phyloP scores from a whole-genome alignment of 164 flowering plant species.

The Tetracentron sinense region DNA sequence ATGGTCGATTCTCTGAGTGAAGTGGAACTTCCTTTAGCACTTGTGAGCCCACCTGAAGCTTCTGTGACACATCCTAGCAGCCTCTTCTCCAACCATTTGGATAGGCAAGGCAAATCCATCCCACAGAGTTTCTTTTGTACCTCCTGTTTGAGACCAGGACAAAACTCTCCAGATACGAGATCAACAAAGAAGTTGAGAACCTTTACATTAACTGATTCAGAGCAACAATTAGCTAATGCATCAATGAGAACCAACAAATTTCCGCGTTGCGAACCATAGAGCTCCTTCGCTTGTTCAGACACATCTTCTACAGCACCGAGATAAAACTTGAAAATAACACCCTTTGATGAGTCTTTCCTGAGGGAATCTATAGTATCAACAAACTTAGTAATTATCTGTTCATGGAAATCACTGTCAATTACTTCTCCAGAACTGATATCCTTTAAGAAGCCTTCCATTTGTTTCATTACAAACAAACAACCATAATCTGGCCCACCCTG shows the following conservation, averaged over 20 bases:
- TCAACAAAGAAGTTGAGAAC: conserved; percentile 74
- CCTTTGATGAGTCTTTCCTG: conserved; percentile 53
- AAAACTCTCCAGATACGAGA: conserved; percentile 57
- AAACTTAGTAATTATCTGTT: conserved; percentile 44
- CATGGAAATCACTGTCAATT: conserved; percentile 41
- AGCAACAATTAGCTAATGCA: conserved; percentile 55
- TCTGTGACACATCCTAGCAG: conserved; percentile 54
- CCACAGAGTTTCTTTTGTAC: conserved; percentile 56
- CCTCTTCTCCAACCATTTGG: conserved; percentile 82
- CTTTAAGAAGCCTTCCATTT: conserved; percentile 51
- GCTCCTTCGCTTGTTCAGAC: conserved; percentile 36
- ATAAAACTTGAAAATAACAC: conserved; percentile 48
- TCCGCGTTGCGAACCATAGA: conserved; percentile 50
- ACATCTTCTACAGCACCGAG: conserved; percentile 45
- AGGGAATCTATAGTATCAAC: conserved; percentile 55
- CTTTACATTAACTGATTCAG: conserved; percentile 70
- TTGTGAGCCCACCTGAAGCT: conserved; percentile 31
- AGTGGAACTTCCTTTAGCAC: conserved; percentile 51
- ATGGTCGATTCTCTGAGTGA: conserved; percentile 78
- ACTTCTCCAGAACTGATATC: conserved; percentile 36
- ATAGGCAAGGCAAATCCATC: conserved; percentile 53
- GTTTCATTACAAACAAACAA: conserved; percentile 53
- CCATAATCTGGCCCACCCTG: conserved; percentile 41
- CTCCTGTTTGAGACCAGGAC: conserved; percentile 47
- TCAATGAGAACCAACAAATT: conserved; percentile 72